These are phyloP conservation scores for Aegilops sharonensis DNA, from an alignment of 176 grass and related monocot genomes.

Conservation along the genomic window DNA sequence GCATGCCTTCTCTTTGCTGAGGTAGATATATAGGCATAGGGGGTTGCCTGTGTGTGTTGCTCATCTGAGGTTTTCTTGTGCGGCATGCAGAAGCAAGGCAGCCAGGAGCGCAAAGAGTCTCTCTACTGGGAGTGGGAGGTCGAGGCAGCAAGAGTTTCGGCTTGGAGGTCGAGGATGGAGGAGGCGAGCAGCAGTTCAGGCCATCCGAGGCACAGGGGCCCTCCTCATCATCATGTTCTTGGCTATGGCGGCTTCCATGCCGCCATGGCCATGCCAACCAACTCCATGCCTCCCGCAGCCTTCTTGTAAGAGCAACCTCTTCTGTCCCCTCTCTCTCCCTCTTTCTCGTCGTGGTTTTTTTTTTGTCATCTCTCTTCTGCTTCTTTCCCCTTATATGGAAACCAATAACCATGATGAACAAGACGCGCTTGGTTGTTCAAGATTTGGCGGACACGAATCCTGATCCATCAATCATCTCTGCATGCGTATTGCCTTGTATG, in stretches of 20 bases:
- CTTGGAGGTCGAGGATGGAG: slow-evolving; percentile 27
- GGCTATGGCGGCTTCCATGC: slow-evolving; percentile 46
- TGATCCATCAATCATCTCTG: neutral
- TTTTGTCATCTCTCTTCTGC: neutral
- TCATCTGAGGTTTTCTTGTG: slow-evolving; percentile 1
- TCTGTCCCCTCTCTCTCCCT: neutral
- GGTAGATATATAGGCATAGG: neutral
- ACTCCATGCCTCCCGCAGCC: slow-evolving; percentile 35
- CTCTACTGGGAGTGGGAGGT: no score
- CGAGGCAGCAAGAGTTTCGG: neutral
- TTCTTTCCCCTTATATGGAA: neutral
- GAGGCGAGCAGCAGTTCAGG: slow-evolving; percentile 43
- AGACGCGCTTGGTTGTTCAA: neutral
- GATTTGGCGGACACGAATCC: neutral
- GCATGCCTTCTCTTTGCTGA: neutral
- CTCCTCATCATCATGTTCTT: slow-evolving; percentile 27
- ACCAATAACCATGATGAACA: neutral
- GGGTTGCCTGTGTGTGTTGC: neutral
- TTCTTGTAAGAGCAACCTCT: slow-evolving; percentile 39
- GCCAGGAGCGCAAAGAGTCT: neutral
- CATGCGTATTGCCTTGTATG: neutral
- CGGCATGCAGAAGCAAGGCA: slow-evolving; percentile 10
- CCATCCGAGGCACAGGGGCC: slow-evolving; percentile 36
- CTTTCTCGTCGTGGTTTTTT: neutral
- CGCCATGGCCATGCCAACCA: slow-evolving; percentile 33